Evolutionary conservation across 176 grass and related monocot genomes (phyloP).

Genomic region (Elymus sibiricus): DNA sequence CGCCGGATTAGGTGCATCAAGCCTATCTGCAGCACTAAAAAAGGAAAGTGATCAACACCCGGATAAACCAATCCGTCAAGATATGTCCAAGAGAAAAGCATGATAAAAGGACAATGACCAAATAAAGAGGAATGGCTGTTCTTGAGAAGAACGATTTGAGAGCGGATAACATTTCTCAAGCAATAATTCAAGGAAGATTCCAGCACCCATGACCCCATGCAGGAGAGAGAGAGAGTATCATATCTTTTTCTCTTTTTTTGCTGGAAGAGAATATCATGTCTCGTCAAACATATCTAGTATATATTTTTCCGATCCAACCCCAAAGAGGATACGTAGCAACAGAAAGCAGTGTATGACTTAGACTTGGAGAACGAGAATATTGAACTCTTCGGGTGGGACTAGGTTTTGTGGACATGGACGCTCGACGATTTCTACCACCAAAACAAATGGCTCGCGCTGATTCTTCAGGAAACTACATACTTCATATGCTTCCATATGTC

Average conservation of each 20-base stretch:
- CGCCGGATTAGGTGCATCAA: neutral
- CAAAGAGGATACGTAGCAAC: neutral
- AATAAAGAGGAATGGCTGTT: neutral
- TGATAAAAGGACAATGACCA: neutral
- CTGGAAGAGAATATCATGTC: neutral
- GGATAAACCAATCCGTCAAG: neutral
- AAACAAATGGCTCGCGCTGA: slow-evolving; percentile 26
- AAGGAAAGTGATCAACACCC: neutral
- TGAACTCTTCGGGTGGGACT: slow-evolving; percentile 19
- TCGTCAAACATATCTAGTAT: neutral
- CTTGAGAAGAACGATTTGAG: neutral
- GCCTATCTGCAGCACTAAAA: neutral
- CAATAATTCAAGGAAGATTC: slow-evolving; percentile 28
- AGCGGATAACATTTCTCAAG: slow-evolving; percentile 21
- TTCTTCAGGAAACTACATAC: neutral
- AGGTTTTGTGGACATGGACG: slow-evolving; percentile 63
- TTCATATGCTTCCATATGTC: neutral
- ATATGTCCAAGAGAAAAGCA: slow-evolving; percentile 10
- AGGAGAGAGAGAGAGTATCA: neutral
- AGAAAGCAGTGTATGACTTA: neutral
- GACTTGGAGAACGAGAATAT: neutral
- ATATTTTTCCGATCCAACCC: neutral
- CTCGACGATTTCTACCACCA: slow-evolving; percentile 10
- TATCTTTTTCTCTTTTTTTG: neutral
- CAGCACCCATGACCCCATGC: neutral